Evolutionary conservation across 257 asterid species (phyloP).

Genomic region (Solanum tarapatanum): DNA sequence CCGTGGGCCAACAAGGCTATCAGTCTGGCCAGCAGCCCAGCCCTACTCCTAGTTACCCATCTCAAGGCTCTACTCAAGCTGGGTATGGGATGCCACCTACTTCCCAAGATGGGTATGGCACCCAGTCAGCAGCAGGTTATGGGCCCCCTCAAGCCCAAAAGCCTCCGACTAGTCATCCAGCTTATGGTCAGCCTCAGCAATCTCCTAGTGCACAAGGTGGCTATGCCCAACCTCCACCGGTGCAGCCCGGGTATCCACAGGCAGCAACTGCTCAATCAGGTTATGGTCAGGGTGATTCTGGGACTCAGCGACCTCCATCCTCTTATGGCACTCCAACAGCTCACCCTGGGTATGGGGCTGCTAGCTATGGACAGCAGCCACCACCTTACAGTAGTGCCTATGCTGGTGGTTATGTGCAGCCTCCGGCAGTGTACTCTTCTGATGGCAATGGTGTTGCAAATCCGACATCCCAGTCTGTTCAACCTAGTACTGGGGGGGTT

Average conservation of each 20-base stretch:
- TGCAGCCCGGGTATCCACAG: constrained; percentile 19
- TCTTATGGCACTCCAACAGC: constrained; percentile 18
- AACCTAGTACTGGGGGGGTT: constrained; percentile 23
- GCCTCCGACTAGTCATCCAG: constrained; percentile 23
- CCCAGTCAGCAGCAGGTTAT: neutral
- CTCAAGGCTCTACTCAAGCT: constrained; percentile 46
- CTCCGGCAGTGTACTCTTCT: constrained; percentile 26
- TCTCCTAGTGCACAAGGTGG: constrained; percentile 36
- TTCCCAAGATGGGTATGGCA: constrained; percentile 41
- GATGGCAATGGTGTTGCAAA: constrained; percentile 23
- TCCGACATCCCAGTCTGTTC: constrained; percentile 34
- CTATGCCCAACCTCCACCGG: constrained; percentile 24
- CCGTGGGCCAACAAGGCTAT: constrained; percentile 29
- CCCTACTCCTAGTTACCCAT: constrained; percentile 34
- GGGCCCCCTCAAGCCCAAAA: constrained; percentile 16
- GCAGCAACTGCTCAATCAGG: constrained; percentile 12
- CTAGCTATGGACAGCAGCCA: constrained; percentile 34
- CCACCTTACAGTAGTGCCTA: constrained; percentile 19
- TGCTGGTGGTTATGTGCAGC: constrained; percentile 24
- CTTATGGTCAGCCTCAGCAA: constrained; percentile 44
- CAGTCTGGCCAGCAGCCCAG: constrained; percentile 37
- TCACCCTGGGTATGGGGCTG: constrained; percentile 32
- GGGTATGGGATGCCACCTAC: constrained; percentile 51
- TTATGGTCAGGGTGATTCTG: constrained; percentile 26
- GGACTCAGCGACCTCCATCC: constrained; percentile 17